Base-by-base conservation (phyloP, 2,329 filamentous ascomycete species). In the Teratosphaeria destructans region DNA sequence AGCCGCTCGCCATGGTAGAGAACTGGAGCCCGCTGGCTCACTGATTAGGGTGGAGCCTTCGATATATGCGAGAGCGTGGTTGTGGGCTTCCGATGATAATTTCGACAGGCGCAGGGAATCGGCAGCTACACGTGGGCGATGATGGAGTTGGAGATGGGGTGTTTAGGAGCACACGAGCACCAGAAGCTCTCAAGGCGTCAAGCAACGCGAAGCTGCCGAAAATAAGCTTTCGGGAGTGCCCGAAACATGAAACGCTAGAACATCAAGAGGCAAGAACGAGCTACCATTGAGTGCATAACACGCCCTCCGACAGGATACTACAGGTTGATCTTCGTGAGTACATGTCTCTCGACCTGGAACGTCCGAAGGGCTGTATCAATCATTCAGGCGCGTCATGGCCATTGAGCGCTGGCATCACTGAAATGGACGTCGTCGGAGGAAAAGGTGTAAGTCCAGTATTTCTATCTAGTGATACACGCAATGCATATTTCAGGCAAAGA, bases 1-100 rank as follows among this genome's bases (percentile, higher is more conserved):
- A 99, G 78, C 93, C 93, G 71, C 92, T 96, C 77, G 91, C 88
- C 90, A 95, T 89, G 63, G 54, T 76, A 68, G 54, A 14, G 59
- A 37, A 27, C 43, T 10, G 53, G 55, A 62, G 64, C 61, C 55
- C 47, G 57, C 27, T 57, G 58, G 64, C 64, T 65, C 59, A 64
- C 1, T 37, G 52, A 23, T 52, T 47, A 26, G 6, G 12, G n/a
- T 26, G 23, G 19, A 37, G 19, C 16, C 16, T 49, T 23, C 43
- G n/a, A 19, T 49, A 23, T 49, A n/a, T n/a, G 19, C 43, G 19
- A 49, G 43, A 19, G 43, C 43, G 43, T 23, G 5, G 2, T 10
- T 6, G 3, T 23, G 6, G 8, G 19, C 19, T 19, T 23, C 6
- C 10, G 19, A 11, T 6, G 16, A 49, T 26, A 5, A n/a, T 10